phyloP scores from a whole-genome alignment of 2,329 filamentous ascomycete genomes.

The Camptophora hylomeconis region DNA sequence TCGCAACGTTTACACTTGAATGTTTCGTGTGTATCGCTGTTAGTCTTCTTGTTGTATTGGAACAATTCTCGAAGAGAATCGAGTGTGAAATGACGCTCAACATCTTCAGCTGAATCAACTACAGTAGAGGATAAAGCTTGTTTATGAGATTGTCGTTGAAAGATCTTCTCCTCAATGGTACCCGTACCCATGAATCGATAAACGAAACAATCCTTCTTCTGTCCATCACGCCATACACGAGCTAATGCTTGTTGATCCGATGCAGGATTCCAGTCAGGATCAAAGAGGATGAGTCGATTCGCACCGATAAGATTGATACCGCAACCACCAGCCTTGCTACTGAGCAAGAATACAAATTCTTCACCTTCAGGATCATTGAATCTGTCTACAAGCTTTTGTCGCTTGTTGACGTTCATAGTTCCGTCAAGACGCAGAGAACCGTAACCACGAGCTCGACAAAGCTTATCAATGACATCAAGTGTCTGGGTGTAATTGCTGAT shows the following conservation, averaged over 20 bases:
- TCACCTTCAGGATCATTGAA: conserved; percentile 87
- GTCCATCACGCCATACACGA: conserved; percentile 95
- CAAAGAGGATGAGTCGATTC: conserved; percentile 88
- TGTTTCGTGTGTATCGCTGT: conserved; percentile 90
- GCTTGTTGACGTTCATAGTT: conserved; percentile 95
- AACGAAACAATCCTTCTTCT: conserved; percentile 98
- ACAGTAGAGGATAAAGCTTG: conserved; percentile 93
- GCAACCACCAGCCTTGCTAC: conserved; percentile 91
- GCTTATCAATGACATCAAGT: conserved; percentile 80
- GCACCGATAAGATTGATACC: conserved; percentile 91
- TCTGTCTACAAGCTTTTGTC: conserved; percentile 91
- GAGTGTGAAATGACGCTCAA: conserved; percentile 88
- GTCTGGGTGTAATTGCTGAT: conserved; percentile 98
- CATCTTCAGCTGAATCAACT: conserved; percentile 90
- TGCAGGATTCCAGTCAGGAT: conserved; percentile 95
- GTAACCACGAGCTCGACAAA: conserved; percentile 76
- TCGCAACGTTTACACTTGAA: conserved; percentile 97
- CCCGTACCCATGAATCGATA: conserved; percentile 99
- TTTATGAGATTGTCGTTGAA: conserved; percentile 96
- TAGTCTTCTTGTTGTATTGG: conserved; percentile 74
- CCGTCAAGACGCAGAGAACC: conserved; percentile 83
- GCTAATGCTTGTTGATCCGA: conserved; percentile 94
- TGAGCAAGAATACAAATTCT: conserved; percentile 92
- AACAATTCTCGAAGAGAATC: conserved; percentile 88
- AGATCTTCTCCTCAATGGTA: conserved; percentile 98